Percentiles rank a stretch among this genome's conserved stretches.
Evolutionary conservation across 164 flowering plant genomes (phyloP).

Genomic region (Piper longum): DNA sequence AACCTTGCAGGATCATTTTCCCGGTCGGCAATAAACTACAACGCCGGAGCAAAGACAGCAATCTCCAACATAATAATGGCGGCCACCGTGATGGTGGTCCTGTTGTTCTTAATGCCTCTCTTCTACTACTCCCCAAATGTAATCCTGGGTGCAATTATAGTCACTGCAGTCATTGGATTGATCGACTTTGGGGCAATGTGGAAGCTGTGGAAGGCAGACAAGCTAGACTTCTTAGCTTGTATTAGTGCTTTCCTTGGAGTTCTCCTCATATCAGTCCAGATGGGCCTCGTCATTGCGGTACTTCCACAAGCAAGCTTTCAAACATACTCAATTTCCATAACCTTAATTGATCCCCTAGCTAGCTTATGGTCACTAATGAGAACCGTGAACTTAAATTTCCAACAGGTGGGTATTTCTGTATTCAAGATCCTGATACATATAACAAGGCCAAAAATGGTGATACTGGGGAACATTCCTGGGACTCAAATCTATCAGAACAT

Average conservation of each 20-base stretch:
- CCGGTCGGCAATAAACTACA: constrained; percentile 31
- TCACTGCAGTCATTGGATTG: constrained; percentile 26
- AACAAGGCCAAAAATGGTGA: constrained; percentile 66
- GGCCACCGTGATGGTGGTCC: constrained; percentile 18
- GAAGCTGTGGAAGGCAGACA: constrained; percentile 25
- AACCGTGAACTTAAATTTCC: neutral
- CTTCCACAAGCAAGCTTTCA: neutral
- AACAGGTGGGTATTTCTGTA: constrained; percentile 83
- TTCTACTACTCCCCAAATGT: constrained; percentile 23
- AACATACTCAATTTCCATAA: neutral
- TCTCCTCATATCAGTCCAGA: constrained; percentile 22
- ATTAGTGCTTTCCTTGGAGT: constrained; percentile 25
- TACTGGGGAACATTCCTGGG: constrained; percentile 65
- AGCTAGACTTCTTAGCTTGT: constrained; percentile 28
- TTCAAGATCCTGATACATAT: constrained; percentile 80
- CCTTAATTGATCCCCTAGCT: neutral
- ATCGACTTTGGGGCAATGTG: constrained; percentile 17
- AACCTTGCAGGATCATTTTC: constrained; percentile 25
- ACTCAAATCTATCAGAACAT: constrained; percentile 56
- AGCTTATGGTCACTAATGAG: neutral
- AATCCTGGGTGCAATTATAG: constrained; percentile 21
- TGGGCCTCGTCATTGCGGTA: constrained; percentile 30
- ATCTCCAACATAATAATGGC: constrained; percentile 32
- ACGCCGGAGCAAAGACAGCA: constrained; percentile 23
- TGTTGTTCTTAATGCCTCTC: constrained; percentile 25